Evolutionary conservation across 2,329 filamentous ascomycete genomes (phyloP).

Genomic region (Arachnomyces sp.): DNA sequence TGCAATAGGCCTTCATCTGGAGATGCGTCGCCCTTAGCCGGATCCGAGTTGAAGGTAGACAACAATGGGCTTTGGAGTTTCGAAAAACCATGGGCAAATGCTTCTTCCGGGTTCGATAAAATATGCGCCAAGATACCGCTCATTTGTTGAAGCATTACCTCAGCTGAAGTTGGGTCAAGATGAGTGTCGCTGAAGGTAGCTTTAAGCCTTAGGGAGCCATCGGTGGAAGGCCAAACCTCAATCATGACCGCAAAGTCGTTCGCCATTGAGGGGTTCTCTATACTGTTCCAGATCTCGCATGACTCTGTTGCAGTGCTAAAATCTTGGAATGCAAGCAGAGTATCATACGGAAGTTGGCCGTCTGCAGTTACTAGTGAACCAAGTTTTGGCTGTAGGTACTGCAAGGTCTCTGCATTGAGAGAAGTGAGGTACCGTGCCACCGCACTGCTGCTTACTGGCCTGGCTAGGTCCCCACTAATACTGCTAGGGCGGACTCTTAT

Average conservation of each 20-base stretch:
- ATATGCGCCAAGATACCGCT: conserved; percentile 20
- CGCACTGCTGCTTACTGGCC: conserved; percentile 15
- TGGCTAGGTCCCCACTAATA: conserved; percentile 10
- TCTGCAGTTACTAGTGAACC: conserved; percentile 18
- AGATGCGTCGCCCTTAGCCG: conserved; percentile 9
- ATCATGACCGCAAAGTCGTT: conserved; percentile 27
- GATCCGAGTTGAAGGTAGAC: conserved; percentile 15
- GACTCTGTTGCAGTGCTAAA: conserved; percentile 16
- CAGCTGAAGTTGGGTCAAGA: conserved; percentile 17
- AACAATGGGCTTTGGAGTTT: conserved; percentile 12
- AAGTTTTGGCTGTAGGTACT: conserved; percentile 18
- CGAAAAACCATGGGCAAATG: conserved; percentile 14
- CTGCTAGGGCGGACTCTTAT: conserved; percentile 20
- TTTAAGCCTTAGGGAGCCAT: conserved; percentile 19
- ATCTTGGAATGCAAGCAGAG: conserved; percentile 27
- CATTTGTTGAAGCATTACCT: conserved; percentile 21
- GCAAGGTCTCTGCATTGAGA: conserved; percentile 16
- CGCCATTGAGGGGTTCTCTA: conserved; percentile 21
- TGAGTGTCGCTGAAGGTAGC: conserved; percentile 20
- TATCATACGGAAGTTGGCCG: conserved; percentile 27
- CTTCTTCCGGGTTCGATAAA: conserved; percentile 15
- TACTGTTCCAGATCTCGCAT: conserved; percentile 13
- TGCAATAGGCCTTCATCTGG: conserved; percentile 17
- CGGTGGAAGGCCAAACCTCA: conserved; percentile 20
- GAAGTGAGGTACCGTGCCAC: conserved; percentile 19